Evolutionary conservation across 2,329 filamentous ascomycete species (phyloP).

Genomic region (Trichocomaceae sp.): DNA sequence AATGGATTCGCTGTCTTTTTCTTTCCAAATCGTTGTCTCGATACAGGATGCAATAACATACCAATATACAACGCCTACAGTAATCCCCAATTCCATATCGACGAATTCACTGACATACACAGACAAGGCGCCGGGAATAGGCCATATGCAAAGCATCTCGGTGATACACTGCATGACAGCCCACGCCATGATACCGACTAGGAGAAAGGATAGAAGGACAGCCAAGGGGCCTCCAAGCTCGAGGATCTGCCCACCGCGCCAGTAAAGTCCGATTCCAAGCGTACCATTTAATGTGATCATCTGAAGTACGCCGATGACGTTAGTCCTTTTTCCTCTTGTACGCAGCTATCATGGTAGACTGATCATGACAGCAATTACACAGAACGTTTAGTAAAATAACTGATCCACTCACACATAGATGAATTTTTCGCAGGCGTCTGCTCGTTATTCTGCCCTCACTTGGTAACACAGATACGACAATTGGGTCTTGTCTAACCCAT

Average conservation of each 20-base stretch:
- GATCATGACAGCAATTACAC: neutral
- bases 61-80: slow-evolving; percentile 32
- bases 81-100: slow-evolving; percentile 31
- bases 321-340: neutral
- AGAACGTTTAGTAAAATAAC: neutral
- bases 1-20: neutral
- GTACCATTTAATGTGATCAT: slow-evolving; percentile 33
- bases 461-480: slow-evolving; percentile 3
- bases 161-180: slow-evolving; percentile 35
- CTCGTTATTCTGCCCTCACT: slow-evolving; percentile 4
- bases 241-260: slow-evolving; percentile 27
- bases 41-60: slow-evolving; percentile 9
- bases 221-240: slow-evolving; percentile 29
- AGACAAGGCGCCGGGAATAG: slow-evolving; percentile 31
- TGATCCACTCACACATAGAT: slow-evolving; percentile 21
- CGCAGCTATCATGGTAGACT: neutral
- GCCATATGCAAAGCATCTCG: slow-evolving; percentile 34
- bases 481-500: slow-evolving; percentile 1
- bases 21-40: neutral
- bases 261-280: slow-evolving; percentile 31
- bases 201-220: slow-evolving; percentile 25
- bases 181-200: slow-evolving; percentile 29
- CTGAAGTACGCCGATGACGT: slow-evolving; percentile 13
- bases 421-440: slow-evolving; percentile 18
- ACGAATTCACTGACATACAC: slow-evolving; percentile 33